Percentiles rank a stretch among this genome's conserved stretches.
Conservation (phyloP, 768 basidiomycete genomes). For the Infundibulicybe gibba region DNA sequence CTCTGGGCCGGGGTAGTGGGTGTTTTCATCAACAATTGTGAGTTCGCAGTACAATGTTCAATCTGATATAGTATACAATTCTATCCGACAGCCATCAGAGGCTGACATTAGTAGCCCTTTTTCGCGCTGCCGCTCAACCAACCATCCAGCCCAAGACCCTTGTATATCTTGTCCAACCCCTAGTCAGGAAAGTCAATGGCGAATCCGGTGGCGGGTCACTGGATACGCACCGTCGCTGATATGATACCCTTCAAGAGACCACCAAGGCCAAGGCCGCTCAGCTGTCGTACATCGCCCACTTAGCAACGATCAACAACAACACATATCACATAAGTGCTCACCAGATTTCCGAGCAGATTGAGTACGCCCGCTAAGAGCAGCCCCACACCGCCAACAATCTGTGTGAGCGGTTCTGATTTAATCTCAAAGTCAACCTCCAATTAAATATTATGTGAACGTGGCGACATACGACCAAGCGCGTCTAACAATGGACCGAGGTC, state of each 20-base stretch:
- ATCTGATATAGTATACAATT: too few relatives aligned
- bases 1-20: too few relatives aligned
- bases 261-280: constrained; percentile 4
- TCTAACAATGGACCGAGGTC: constrained; percentile 34
- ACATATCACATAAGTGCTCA: neutral
- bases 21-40: too few relatives aligned
- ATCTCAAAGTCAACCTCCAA: neutral
- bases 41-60: too few relatives aligned
- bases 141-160: constrained; percentile 26
- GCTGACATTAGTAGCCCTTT: too few relatives aligned
- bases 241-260: constrained; percentile 5
- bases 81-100: too few relatives aligned
- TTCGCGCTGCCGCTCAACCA: constrained; percentile 14
- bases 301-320: neutral
- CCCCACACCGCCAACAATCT: constrained; percentile 33
- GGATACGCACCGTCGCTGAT: constrained; percentile 3
- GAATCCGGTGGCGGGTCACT: neutral
- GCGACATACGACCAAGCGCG: constrained; percentile 28
- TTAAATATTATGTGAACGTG: neutral
- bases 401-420: constrained; percentile 26
- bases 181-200: constrained; percentile 2
- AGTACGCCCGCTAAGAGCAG: constrained; percentile 31
- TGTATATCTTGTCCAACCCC: constrained; percentile 31
- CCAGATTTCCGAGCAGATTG: constrained; percentile 28
- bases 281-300: neutral